Conservation (phyloP, 495 filamentous ascomycete species). For the Apodospora peruviana region DNA sequence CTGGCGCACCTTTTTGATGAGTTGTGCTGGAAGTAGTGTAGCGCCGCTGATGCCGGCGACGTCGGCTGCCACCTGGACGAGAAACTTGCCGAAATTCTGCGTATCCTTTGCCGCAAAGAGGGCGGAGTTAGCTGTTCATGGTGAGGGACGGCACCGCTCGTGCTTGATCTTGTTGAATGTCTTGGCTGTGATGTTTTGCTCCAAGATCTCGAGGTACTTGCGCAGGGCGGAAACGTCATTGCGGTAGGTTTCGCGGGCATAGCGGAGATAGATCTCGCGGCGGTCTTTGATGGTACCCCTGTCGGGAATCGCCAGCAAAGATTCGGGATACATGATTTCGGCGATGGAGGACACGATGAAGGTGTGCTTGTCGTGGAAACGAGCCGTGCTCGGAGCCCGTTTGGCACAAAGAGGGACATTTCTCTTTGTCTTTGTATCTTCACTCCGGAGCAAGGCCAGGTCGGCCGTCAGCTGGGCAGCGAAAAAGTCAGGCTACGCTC, state of each 20-base stretch:
- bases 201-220: conserved; percentile 40
- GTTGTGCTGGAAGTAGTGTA: conserved; percentile 33
- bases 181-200: conserved; percentile 33
- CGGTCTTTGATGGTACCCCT: conserved; percentile 9
- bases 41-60: conserved; percentile 37
- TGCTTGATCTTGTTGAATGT: conserved; percentile 39
- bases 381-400: conserved; percentile 40
- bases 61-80: conserved; percentile 30
- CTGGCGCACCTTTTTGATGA: no score
- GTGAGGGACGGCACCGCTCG: conserved; percentile 42
- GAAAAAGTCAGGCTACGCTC: conserved; percentile 41
- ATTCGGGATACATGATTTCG: conserved; percentile 35
- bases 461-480: conserved; percentile 40
- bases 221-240: conserved; percentile 33
- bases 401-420: conserved; percentile 44
- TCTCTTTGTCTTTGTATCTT: conserved; percentile 22
- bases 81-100: conserved; percentile 34
- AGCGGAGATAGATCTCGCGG: conserved; percentile 38
- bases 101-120: conserved; percentile 39
- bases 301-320: not conserved
- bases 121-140: conserved; percentile 38
- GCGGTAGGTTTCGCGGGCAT: conserved; percentile 40
- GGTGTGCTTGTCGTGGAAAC: conserved; percentile 46
- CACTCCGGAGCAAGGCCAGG: conserved; percentile 23
- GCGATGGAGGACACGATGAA: conserved; percentile 42